Percentiles rank a stretch among this genome's conserved stretches.
These are phyloP conservation scores for Microdochium nivale DNA, from an alignment of 2,329 filamentous ascomycete species.

Conservation along the genomic window DNA sequence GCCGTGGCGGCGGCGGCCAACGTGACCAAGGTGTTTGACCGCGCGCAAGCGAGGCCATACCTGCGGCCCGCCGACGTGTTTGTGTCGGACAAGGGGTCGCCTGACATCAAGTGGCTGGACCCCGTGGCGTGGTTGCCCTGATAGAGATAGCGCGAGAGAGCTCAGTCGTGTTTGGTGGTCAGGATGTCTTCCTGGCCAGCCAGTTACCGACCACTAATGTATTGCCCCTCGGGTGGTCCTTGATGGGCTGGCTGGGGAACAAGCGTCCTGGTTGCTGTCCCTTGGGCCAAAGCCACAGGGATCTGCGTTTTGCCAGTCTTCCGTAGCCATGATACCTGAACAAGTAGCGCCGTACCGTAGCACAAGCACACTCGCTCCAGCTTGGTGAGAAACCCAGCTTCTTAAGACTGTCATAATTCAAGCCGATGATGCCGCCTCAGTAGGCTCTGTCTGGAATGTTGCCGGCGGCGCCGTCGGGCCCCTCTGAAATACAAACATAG, in stretches of 20 bases:
- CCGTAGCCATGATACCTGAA: no score
- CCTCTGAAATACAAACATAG: conserved; percentile 56
- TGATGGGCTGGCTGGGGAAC: no score
- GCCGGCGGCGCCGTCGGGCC: conserved; percentile 25
- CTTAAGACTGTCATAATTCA: no score
- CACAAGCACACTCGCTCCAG: no score
- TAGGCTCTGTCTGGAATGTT: neutral
- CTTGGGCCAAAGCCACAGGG: no score
- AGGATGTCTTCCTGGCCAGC: neutral
- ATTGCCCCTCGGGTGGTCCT: no score
- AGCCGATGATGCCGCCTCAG: neutral
- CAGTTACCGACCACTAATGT: no score
- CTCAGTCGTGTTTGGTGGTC: neutral
- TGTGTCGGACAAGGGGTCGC: conserved; percentile 9
- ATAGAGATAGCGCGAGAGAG: neutral
- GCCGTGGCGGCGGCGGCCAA: conserved; percentile 10
- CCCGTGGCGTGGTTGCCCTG: conserved; percentile 1
- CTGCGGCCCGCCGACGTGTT: conserved; percentile 11
- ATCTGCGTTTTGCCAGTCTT: no score
- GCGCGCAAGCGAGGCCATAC: conserved; percentile 7
- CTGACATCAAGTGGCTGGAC: conserved; percentile 13
- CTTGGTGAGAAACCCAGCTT: no score
- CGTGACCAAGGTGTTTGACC: conserved; percentile 7
- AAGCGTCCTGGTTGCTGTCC: no score
- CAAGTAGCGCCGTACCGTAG: no score